Percentiles rank a stretch among this genome's conserved stretches.
phyloP scores from a whole-genome alignment of 1,284 basidiomycete species.

The Somion occarium region DNA sequence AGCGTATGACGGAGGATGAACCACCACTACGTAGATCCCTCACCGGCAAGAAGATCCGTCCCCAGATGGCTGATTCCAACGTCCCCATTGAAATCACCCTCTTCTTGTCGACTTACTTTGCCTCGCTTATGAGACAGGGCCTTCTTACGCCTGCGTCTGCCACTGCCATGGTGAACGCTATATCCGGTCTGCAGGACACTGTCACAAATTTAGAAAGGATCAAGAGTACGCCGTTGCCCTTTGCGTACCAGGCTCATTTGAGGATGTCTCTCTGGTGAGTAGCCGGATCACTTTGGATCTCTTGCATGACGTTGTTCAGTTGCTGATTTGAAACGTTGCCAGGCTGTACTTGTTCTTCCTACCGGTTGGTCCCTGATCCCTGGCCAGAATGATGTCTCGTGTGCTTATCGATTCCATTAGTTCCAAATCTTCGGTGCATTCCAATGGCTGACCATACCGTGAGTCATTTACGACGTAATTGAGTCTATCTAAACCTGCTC shows the following conservation, averaged over 20 bases:
- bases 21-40: slow-evolving; percentile 23
- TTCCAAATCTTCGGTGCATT: slow-evolving; percentile 57
- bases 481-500: background rate
- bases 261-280: slow-evolving; percentile 58
- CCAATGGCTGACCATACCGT: slow-evolving; percentile 52
- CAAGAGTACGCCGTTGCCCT: slow-evolving; percentile 58
- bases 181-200: slow-evolving; percentile 51
- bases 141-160: slow-evolving; percentile 48
- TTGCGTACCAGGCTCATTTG: slow-evolving; percentile 66
- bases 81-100: slow-evolving; percentile 61
- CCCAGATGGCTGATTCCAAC: slow-evolving; percentile 51
- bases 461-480: slow-evolving; percentile 10
- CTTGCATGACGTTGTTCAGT: background rate
- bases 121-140: slow-evolving; percentile 40
- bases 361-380: slow-evolving; percentile 37
- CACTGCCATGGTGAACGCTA: slow-evolving; percentile 40
- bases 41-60: slow-evolving; percentile 36
- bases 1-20: slow-evolving; percentile 21
- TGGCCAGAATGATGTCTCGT: background rate
- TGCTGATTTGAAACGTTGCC: background rate
- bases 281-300: too few relatives aligned
- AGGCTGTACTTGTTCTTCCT: slow-evolving; percentile 66
- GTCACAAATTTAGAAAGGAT: slow-evolving; percentile 58
- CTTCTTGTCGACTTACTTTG: slow-evolving; percentile 51
- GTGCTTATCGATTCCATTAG: slow-evolving; percentile 20